A percentile compares a stretch with the other conserved stretches of the same genome.
phyloP scores from a whole-genome alignment of 106 monocot genomes.

The Amphibolis antarctica region DNA sequence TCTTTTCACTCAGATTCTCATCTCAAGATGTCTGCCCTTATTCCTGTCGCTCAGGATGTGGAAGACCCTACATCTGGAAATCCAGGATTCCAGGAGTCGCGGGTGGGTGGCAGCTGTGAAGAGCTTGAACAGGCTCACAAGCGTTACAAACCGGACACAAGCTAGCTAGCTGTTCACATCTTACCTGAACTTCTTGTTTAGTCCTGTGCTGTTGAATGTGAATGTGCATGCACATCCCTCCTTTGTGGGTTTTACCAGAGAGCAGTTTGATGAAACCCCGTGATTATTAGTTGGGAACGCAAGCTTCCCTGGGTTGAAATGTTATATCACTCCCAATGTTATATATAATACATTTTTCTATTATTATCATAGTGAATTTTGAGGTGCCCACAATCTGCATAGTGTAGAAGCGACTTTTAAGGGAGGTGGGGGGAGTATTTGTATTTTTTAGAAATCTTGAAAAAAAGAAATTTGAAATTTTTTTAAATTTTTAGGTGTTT shows the following conservation, averaged over 20 bases:
- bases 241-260: background rate
- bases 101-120: background rate
- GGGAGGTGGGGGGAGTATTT: too few relatives aligned
- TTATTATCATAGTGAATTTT: too few relatives aligned
- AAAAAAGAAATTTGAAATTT: too few relatives aligned
- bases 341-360: too few relatives aligned
- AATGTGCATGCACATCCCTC: background rate
- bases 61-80: background rate
- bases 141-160: background rate
- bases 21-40: background rate
- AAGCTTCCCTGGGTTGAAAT: too few relatives aligned
- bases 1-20: too few relatives aligned
- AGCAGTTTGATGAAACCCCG: background rate
- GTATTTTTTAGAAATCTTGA: too few relatives aligned
- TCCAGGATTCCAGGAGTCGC: background rate
- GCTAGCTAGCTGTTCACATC: background rate
- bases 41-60: background rate
- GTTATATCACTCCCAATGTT: too few relatives aligned
- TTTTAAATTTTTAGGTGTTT: too few relatives aligned
- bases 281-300: background rate
- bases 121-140: conserved; percentile 2
- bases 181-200: background rate
- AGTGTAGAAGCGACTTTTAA: too few relatives aligned
- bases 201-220: background rate
- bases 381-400: too few relatives aligned